phyloP scores from a whole-genome alignment of 169 alveolate genomes.

The Eimeria brunetti region DNA sequence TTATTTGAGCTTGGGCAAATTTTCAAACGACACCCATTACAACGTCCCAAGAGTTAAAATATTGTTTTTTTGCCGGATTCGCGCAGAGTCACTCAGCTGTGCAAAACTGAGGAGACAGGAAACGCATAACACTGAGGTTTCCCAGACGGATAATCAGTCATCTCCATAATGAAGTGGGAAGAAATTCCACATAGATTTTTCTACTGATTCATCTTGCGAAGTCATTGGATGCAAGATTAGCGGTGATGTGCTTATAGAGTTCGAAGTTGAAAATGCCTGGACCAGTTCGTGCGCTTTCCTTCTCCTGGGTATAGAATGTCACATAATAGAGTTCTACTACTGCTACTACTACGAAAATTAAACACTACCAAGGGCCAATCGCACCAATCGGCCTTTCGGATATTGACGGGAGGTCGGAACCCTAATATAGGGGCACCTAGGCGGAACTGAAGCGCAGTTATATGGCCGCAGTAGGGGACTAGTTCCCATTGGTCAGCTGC shows the following conservation, averaged over 20 bases:
- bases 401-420: not conserved
- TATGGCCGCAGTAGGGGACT: not conserved
- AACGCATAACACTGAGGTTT: not conserved
- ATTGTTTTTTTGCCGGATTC: not conserved
- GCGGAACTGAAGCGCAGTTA: not conserved
- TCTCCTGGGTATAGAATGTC: not conserved
- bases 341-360: too few species aligned
- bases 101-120: not conserved
- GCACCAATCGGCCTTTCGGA: not conserved
- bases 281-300: conserved; percentile 28
- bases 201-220: too few species aligned
- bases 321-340: not conserved
- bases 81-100: not conserved
- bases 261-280: not conserved
- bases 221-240: not conserved
- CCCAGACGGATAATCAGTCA: not conserved
- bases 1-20: not conserved
- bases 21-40: not conserved
- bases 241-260: not conserved
- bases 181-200: too few species aligned
- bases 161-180: too few species aligned
- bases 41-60: not conserved
- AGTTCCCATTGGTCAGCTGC: not conserved
- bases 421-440: not conserved
- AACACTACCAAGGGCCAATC: too few species aligned